Evolutionary conservation across 2,329 filamentous ascomycete genomes (phyloP), one percentile per base, ranked within the genome.

Genomic region (Macrophomina phaseolina): DNA sequence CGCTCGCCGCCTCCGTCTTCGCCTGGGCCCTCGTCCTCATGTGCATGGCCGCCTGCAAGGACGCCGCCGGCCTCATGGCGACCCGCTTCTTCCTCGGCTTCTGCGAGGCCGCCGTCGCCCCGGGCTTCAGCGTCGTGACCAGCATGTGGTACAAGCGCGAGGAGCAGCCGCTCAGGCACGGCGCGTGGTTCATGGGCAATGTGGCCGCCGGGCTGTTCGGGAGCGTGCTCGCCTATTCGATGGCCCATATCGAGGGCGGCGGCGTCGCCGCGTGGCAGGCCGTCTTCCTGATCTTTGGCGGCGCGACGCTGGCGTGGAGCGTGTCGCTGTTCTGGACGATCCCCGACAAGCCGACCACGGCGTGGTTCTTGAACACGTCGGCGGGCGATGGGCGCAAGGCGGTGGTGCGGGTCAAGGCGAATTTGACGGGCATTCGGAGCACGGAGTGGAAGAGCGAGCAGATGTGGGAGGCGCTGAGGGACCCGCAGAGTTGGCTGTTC

Each of bases 391-490:
- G 76, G 74, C 8, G 69, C 77, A 5, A 73, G 75, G 63, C 69
- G 75, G 5, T 80, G 79, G 68, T 66, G 71, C 11, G 67, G 40
- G 34, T 70, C 42, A 58, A 64, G 67, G 48, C 58, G 66, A 64
- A 69, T 64, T 40, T 67, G 69, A 64, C 68, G 66, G 61, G 68
- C 36, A 48, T 64, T 45, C 46, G 69, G 69, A 46, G 61, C 49
- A 70, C 70, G 75, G 2, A 75, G 78, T 12, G 78, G 80, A 16
- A 73, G 79, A 1, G 69, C 79, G 3, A 74, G 65, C 73, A 82
- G 11, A 74, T 80, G 14, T 74, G 81, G 4, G 81, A 81, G 2
- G 70, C 75, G 2, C 66, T 76, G 0, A 81, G 23, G 36, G 67
- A 68, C 60, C 40, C 64, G 48, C 62, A 68, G 63, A 52, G 42